A percentile compares a stretch with the other conserved stretches of the same genome.
phyloP scores from a whole-genome alignment of 2,329 filamentous ascomycete genomes.

The Alternaria triticimaculans region DNA sequence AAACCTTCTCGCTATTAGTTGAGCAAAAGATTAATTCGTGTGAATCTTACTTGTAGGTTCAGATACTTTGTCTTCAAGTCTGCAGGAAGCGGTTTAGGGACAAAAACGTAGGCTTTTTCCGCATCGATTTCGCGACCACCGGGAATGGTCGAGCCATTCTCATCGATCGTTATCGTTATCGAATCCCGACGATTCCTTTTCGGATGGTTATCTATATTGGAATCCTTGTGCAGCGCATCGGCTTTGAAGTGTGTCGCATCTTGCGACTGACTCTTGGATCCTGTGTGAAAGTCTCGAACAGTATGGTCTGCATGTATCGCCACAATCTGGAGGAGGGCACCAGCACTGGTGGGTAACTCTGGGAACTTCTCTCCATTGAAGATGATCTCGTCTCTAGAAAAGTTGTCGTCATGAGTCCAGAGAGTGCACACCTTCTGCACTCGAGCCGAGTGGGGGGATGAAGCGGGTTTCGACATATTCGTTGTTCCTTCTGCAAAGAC shows the following conservation, averaged over 20 bases:
- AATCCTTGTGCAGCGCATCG: constrained; percentile 22
- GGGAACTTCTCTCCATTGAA: constrained; percentile 77
- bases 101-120: constrained; percentile 49
- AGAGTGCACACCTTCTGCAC: constrained; percentile 56
- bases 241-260: constrained; percentile 40
- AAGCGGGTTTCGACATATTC: constrained; percentile 41
- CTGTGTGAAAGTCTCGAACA: constrained; percentile 55
- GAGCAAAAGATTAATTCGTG: not conserved
- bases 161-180: constrained; percentile 45
- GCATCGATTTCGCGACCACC: constrained; percentile 43
- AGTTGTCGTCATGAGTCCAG: constrained; percentile 73
- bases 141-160: constrained; percentile 43
- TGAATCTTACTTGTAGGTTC: constrained; percentile 53
- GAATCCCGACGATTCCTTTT: constrained; percentile 39
- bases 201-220: constrained; percentile 19
- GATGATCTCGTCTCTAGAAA: constrained; percentile 78
- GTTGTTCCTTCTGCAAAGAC: not conserved
- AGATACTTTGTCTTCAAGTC: constrained; percentile 50
- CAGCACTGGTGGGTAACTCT: constrained; percentile 66
- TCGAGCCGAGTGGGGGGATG: constrained; percentile 30
- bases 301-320: constrained; percentile 62
- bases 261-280: constrained; percentile 30
- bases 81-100: constrained; percentile 41
- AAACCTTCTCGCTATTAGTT: constrained; percentile 25
- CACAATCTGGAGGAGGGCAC: constrained; percentile 75